A percentile compares a stretch with the other conserved stretches of the same genome.
Evolutionary conservation across 2,329 filamentous ascomycete species (phyloP).

Genomic region (Fonsecaea nubica): DNA sequence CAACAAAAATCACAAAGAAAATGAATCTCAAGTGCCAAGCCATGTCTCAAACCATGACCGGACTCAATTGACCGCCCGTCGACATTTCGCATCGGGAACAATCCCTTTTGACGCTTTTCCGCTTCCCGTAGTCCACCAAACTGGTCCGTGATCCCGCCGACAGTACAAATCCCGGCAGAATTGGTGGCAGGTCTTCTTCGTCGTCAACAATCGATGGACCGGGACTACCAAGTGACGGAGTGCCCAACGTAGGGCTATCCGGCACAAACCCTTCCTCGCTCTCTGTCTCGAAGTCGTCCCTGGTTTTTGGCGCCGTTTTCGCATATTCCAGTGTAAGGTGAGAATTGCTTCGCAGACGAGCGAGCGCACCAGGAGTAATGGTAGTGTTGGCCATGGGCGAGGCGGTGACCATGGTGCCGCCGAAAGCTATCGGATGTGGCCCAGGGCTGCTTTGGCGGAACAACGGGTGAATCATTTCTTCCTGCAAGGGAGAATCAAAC

Average conservation of each 20-base stretch:
- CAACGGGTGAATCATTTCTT: slow-evolving; percentile 63
- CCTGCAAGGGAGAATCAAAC: slow-evolving; percentile 48
- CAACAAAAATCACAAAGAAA: slow-evolving; percentile 15
- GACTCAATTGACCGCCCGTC: slow-evolving; percentile 26
- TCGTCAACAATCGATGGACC: slow-evolving; percentile 40
- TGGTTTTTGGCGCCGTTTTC: slow-evolving; percentile 38
- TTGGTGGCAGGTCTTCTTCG: slow-evolving; percentile 37
- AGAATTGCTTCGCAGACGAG: slow-evolving; percentile 43
- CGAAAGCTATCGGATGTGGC: slow-evolving; percentile 59
- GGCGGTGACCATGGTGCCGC: slow-evolving; percentile 62
- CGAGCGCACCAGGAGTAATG: slow-evolving; percentile 51
- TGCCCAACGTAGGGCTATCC: slow-evolving; percentile 30
- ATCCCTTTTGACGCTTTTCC: slow-evolving; percentile 38
- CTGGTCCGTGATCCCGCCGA: slow-evolving; percentile 50
- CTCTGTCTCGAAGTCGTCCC: slow-evolving; percentile 36
- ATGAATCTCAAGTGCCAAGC: background rate
- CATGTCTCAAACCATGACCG: slow-evolving; percentile 23
- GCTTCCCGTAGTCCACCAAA: slow-evolving; percentile 41
- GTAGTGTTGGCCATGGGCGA: slow-evolving; percentile 62
- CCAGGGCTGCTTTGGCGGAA: slow-evolving; percentile 62
- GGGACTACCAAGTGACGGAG: slow-evolving; percentile 36
- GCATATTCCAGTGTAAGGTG: slow-evolving; percentile 32
- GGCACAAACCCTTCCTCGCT: slow-evolving; percentile 31
- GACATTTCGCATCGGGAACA: slow-evolving; percentile 24
- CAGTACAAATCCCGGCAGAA: slow-evolving; percentile 52